Conservation (phyloP, 1,284 basidiomycete genomes). For the Melampsora americana region DNA sequence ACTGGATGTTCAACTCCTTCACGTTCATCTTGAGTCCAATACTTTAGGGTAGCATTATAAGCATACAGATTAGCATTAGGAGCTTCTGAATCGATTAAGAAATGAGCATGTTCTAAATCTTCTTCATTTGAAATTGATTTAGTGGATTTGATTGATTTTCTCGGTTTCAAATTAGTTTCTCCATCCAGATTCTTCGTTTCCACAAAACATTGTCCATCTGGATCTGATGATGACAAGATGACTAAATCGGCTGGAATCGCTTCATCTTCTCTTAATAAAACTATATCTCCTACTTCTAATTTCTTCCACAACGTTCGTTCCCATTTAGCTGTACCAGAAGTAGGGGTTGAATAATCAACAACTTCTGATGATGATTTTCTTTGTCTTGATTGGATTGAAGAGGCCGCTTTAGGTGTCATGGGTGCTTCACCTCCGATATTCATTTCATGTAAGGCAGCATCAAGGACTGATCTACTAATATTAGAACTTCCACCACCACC, state of each 20-base stretch:
- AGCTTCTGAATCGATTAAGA: constrained; percentile 84
- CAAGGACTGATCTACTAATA: constrained; percentile 47
- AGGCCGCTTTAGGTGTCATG: constrained; percentile 54
- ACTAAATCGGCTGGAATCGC: constrained; percentile 93
- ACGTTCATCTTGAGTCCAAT: constrained; percentile 56
- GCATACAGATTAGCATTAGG: constrained; percentile 89
- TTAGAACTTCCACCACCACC: constrained; percentile 47
- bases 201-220: constrained; percentile 56
- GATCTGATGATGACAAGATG: constrained; percentile 66
- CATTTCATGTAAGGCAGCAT: constrained; percentile 50
- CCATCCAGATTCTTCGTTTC: constrained; percentile 87
- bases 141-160: constrained; percentile 74
- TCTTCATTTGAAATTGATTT: constrained; percentile 76
- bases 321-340: constrained; percentile 75
- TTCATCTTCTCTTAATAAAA: constrained; percentile 84
- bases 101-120: constrained; percentile 80
- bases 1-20: constrained; percentile 49
- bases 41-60: constrained; percentile 81
- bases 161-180: constrained; percentile 90
- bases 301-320: constrained; percentile 98
- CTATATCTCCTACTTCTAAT: constrained; percentile 92
- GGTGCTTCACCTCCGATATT: constrained; percentile 64
- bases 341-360: constrained; percentile 70
- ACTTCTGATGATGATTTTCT: constrained; percentile 43
- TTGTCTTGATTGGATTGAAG: constrained; percentile 32